phyloP scores from a whole-genome alignment of 2,329 filamentous ascomycete species.

The Stachybotrys chartarum region DNA sequence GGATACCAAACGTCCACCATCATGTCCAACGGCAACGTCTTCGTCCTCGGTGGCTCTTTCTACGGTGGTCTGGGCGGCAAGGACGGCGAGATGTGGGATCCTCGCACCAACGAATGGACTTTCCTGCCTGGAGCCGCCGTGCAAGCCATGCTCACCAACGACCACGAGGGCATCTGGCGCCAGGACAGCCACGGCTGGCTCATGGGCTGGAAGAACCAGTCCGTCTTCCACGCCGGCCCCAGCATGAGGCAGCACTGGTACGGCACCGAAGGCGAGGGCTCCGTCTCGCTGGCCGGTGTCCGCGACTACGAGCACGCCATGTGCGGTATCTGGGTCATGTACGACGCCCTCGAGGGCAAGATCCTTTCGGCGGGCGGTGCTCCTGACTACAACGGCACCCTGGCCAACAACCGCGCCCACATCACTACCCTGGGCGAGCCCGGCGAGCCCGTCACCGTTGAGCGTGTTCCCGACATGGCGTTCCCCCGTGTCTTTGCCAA shows the following conservation, averaged over 20 bases:
- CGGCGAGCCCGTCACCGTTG: slow-evolving; percentile 7
- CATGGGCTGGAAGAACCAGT: slow-evolving; percentile 35
- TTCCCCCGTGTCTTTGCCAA: slow-evolving; percentile 34
- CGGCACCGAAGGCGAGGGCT: slow-evolving; percentile 33
- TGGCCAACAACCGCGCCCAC: slow-evolving; percentile 34
- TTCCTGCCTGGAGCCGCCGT: slow-evolving; percentile 33
- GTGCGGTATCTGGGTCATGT: slow-evolving; percentile 48
- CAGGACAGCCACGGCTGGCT: slow-evolving; percentile 25
- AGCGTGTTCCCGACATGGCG: slow-evolving; percentile 21
- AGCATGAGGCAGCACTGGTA: slow-evolving; percentile 52
- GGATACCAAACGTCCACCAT: slow-evolving; percentile 47
- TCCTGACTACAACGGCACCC: slow-evolving; percentile 30
- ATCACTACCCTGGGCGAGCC: slow-evolving; percentile 36
- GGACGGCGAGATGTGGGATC: slow-evolving; percentile 50
- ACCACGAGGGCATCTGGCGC: slow-evolving; percentile 41
- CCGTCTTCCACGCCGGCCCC: slow-evolving; percentile 49
- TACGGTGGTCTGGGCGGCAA: slow-evolving; percentile 42
- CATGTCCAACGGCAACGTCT: slow-evolving; percentile 45
- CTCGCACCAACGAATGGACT: slow-evolving; percentile 37
- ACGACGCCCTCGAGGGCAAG: slow-evolving; percentile 48
- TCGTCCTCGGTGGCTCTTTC: slow-evolving; percentile 51
- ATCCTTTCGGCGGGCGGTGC: slow-evolving; percentile 44
- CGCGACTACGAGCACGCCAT: slow-evolving; percentile 38
- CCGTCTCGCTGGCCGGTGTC: slow-evolving; percentile 4
- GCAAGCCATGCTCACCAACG: slow-evolving; percentile 41